These are phyloP conservation scores for Globisporangium irregulare DNA, from an alignment of 352 stramenopile genomes.

Conservation along the genomic window DNA sequence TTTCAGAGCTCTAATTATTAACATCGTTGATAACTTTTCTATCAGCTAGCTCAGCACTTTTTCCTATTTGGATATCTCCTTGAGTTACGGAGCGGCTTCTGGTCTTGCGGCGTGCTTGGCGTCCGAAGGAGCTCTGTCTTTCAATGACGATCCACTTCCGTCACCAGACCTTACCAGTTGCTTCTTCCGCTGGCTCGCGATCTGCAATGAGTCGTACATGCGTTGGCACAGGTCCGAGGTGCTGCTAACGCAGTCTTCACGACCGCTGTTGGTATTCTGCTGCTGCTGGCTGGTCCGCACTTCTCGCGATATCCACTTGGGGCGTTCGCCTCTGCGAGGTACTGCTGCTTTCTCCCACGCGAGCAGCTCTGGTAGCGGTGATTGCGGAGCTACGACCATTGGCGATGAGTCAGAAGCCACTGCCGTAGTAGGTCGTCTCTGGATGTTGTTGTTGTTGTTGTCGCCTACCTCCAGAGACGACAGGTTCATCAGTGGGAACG, in stretches of 20 bases:
- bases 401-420: not conserved
- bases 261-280: not conserved
- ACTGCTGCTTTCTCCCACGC: conserved; percentile 20
- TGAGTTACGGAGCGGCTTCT: conserved; percentile 3
- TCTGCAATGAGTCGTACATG: conserved; percentile 20
- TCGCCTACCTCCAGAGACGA: not conserved
- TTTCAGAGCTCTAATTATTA: not conserved
- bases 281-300: conserved; percentile 16
- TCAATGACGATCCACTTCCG: not conserved
- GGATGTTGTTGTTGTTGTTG: not conserved
- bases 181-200: not conserved
- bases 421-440: not conserved
- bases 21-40: not conserved
- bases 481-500: not conserved
- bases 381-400: not conserved
- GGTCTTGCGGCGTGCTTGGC: not conserved
- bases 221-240: conserved; percentile 7
- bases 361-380: conserved; percentile 6
- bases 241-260: not conserved
- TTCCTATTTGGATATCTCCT: not conserved
- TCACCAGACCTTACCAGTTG: not conserved
- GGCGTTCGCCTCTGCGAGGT: conserved; percentile 1
- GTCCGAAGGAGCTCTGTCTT: not conserved
- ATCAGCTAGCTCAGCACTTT: too few relatives aligned
- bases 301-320: conserved; percentile 22